These are phyloP conservation scores for Salicornia ramosissima DNA, from an alignment of 148 eudicot species.

Conservation along the genomic window DNA sequence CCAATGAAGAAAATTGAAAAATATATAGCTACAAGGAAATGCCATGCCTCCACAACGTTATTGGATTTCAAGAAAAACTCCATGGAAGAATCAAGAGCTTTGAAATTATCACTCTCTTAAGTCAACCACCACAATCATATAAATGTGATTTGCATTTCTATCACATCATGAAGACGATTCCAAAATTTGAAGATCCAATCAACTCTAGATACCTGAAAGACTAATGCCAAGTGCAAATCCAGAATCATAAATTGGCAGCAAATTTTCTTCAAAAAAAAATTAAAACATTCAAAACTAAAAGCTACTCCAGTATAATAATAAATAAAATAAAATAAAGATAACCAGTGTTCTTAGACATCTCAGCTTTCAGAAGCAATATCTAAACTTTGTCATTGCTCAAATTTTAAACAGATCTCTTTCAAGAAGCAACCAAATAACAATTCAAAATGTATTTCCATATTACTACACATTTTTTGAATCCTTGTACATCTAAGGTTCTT, in stretches of 20 bases:
- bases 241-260: not conserved
- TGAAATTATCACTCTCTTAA: not conserved
- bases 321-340: not conserved
- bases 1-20: conserved; percentile 56
- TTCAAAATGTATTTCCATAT: not conserved
- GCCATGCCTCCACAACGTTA: conserved; percentile 43
- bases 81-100: conserved; percentile 31
- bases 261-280: not conserved
- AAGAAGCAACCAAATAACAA: too few species aligned
- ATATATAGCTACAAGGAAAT: conserved; percentile 44
- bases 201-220: conserved; percentile 7
- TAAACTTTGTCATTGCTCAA: not conserved
- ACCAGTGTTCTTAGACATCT: not conserved
- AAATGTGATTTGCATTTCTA: not conserved
- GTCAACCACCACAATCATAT: not conserved
- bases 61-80: conserved; percentile 41
- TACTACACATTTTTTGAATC: not conserved
- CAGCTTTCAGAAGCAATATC: not conserved
- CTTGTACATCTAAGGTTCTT: not conserved
- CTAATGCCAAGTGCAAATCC: not conserved
- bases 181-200: conserved; percentile 1
- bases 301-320: not conserved
- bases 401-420: not conserved
- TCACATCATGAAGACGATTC: not conserved
- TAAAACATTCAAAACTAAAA: not conserved